Base-by-base conservation (phyloP, 2,329 filamentous ascomycete species). In the Diaporthe aspalathi region DNA sequence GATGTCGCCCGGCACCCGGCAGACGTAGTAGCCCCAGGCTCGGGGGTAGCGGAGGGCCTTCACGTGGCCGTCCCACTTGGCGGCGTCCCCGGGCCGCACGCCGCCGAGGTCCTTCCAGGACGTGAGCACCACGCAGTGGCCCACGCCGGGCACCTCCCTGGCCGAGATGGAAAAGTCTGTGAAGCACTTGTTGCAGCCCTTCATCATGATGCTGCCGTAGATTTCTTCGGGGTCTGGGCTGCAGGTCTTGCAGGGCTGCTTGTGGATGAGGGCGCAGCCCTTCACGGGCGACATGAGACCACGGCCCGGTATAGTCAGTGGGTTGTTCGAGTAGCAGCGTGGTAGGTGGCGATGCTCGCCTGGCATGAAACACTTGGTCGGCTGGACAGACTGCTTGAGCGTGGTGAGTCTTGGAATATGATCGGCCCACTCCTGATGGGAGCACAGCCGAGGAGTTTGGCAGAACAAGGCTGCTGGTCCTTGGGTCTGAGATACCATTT, bases 91-190 rank as follows among this genome's bases (percentile, higher is more conserved):
- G 5, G 16, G 11, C 1, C 38, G 32, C 7, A 71, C 24, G 27
- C 70, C 70, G 24, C 70, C 70, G 6, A 68, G 17, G n/a, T 63
- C 47, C 27, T 56, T 71, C 70, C 70, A 71, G 3, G 49, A 43
- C 20, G 54, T 54, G 38, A 71, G 54, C 8, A 71, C 47, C 12
- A 71, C 16, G 20, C 65, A 69, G 22, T 17, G 14, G 7, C 47
- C 70, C 2, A 65, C 17, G n/a, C 16, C 53, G 2, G 35, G 20
- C 9, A 62, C 56, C 1, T 69, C 27, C 22, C 53, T 16, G n/a
- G 45, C 35, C 1, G 63, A 43, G 12, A 63, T n/a, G 38, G 3
- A 27, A 8, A 53, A 71, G 20, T 63, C 47, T 5, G 66, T 69
- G n/a, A 8, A 3, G 45, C 63, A 68, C 14, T 63, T 24, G 1